Percentiles rank a stretch among this genome's conserved stretches.
phyloP scores from a whole-genome alignment of 805 yeast species.

The Cyberlindnera suaveolens region DNA sequence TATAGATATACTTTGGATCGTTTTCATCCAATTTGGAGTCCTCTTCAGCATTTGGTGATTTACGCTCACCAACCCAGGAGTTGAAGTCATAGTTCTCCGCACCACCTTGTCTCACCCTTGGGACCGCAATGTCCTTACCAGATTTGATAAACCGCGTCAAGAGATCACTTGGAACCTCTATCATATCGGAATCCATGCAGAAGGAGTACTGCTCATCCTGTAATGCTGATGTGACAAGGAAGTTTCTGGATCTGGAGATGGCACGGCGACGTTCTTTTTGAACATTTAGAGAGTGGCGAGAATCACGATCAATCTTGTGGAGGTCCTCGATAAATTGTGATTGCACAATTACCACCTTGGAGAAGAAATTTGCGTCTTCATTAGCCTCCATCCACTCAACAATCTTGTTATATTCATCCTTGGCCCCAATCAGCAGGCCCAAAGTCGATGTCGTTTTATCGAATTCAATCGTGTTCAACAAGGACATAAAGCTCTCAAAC shows the following conservation, averaged over 20 bases:
- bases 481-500: slow-evolving; percentile 29
- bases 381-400: slow-evolving; percentile 5
- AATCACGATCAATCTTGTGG: slow-evolving; percentile 9
- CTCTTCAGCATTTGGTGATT: slow-evolving; percentile 19
- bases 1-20: slow-evolving; percentile 13
- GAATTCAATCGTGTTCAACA: slow-evolving; percentile 25
- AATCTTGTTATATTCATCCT: slow-evolving; percentile 8
- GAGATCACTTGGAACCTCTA: slow-evolving; percentile 22
- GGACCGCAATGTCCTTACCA: slow-evolving; percentile 26
- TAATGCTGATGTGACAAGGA: slow-evolving; percentile 21
- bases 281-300: slow-evolving; percentile 10
- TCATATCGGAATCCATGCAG: slow-evolving; percentile 28
- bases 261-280: slow-evolving; percentile 25
- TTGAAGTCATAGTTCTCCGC: slow-evolving; percentile 29
- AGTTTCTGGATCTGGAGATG: slow-evolving; percentile 25
- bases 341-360: slow-evolving; percentile 13
- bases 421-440: slow-evolving; percentile 15
- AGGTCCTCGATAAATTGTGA: slow-evolving; percentile 18
- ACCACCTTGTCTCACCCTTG: slow-evolving; percentile 18
- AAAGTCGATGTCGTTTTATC: slow-evolving; percentile 17
- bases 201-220: slow-evolving; percentile 24
- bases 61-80: slow-evolving; percentile 29
- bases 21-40: slow-evolving; percentile 7
- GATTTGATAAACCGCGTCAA: slow-evolving; percentile 20
- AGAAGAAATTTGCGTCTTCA: slow-evolving; percentile 6